Percentiles rank a stretch among this genome's conserved stretches.
These are phyloP conservation scores for Hygrophorus russula DNA, from an alignment of 768 basidiomycete species.

Conservation along the genomic window DNA sequence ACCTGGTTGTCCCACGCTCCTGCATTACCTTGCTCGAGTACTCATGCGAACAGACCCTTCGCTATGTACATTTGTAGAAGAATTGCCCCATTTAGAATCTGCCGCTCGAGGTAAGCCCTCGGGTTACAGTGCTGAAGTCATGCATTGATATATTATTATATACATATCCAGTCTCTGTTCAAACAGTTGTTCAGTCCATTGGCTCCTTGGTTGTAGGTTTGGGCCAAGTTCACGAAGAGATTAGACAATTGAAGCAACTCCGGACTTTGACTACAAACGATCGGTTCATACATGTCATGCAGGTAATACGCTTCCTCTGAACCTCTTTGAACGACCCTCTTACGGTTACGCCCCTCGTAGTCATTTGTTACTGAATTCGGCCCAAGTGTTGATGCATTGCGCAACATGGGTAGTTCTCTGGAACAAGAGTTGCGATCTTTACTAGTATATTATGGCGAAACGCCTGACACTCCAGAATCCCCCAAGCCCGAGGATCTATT, in stretches of 20 bases:
- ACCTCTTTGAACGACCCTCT: background rate
- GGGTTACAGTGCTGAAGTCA: background rate
- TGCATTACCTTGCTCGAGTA: conserved; percentile 80
- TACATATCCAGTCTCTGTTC: conserved; percentile 55
- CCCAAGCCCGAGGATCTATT: conserved; percentile 81
- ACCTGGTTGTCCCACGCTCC: conserved; percentile 71
- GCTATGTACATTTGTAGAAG: conserved; percentile 64
- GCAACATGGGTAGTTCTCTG: conserved; percentile 44
- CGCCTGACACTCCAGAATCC: conserved; percentile 47
- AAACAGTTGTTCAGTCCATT: conserved; percentile 49
- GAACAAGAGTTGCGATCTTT: conserved; percentile 50
- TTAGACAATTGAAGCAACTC: conserved; percentile 27
- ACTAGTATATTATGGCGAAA: conserved; percentile 70
- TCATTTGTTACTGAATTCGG: conserved; percentile 40
- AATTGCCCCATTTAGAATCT: conserved; percentile 70
- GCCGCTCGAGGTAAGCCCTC: conserved; percentile 62
- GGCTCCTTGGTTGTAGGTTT: conserved; percentile 47
- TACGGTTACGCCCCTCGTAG: conserved; percentile 14
- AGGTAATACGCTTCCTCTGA: conserved; percentile 27
- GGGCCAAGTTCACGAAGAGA: conserved; percentile 44
- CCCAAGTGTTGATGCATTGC: conserved; percentile 52
- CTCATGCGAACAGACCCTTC: conserved; percentile 57
- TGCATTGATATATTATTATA: no score
- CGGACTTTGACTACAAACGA: conserved; percentile 32
- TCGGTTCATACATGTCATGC: conserved; percentile 58